Evolutionary conservation across 345 rosid species (phyloP), one percentile per base, ranked within the genome.

Genomic region (Syzygium aqueum): DNA sequence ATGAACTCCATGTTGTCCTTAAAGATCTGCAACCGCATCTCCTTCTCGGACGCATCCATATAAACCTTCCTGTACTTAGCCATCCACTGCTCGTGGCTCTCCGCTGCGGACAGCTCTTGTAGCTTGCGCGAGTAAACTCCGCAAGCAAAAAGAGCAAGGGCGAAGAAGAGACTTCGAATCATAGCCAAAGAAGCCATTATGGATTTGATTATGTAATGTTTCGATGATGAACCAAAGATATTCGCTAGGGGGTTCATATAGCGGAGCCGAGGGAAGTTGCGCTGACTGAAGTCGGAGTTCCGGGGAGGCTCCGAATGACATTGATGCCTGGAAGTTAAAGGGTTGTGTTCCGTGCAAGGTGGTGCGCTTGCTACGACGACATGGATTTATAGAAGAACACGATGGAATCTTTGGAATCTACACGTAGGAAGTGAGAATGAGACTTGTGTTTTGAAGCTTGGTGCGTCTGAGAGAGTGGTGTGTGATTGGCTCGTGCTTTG

Each of bases 1-100:
- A 92, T 87, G 67, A 85, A 91, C 77, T 67, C 86, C 7, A 91
- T 90, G 52, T 92, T 92, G 23, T 86, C 57, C 87, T 88, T 85
- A 84, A 92, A 93, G 56, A 93, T 90, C 85, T 86, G 28, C 53
- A 89, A 86, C 8, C 93, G 88, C 90, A 23, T 87, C 43, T 86
- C 56, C 77, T 89, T 92, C 91, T 91, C 93, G 4, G 85, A 73
- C 1, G 2, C 86, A 11, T 87, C 84, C 49, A 63, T 82, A 33
- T 92, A 92, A 12, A 73, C 84, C 22, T 59, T 56, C 5, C 88
- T 85, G 15, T 89, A 43, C 25, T 61, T 65, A 4, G 53, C 87
- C 90, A 90, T 88, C 92, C 92, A 92, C 57, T 37, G 82, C 80
- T 88, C 84, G 25, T 87, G 89, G 40, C 87, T 89, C 86, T 67